These are phyloP conservation scores for Leccinum olivaceoglutinosum DNA, from an alignment of 1,284 basidiomycete species.

Conservation along the genomic window DNA sequence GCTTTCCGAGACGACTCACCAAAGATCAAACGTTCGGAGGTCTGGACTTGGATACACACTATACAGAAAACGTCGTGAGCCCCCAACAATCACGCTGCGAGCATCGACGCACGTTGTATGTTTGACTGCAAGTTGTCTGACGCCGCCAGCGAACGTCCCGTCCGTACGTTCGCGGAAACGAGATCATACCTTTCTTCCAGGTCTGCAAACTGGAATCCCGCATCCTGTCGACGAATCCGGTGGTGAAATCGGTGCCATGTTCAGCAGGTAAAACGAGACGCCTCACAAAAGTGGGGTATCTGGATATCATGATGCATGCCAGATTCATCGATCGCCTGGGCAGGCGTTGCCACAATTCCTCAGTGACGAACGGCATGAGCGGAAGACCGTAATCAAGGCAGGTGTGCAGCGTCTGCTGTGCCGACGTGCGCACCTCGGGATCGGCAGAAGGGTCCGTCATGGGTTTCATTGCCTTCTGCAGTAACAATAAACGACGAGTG, in stretches of 20 bases:
- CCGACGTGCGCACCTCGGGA: constrained; percentile 62
- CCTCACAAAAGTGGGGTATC: constrained; percentile 76
- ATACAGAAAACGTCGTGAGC: too few relatives aligned
- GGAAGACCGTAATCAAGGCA: constrained; percentile 90
- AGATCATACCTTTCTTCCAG: constrained; percentile 76
- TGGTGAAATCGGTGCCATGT: not conserved
- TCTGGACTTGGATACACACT: too few relatives aligned
- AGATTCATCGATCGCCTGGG: constrained; percentile 80
- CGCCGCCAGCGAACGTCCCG: constrained; percentile 82
- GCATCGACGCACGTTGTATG: constrained; percentile 61
- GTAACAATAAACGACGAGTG: constrained; percentile 7
- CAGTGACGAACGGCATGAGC: constrained; percentile 99
- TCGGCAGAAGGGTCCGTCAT: constrained; percentile 82
- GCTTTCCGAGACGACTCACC: too few relatives aligned
- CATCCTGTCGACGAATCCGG: constrained; percentile 40
- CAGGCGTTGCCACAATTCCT: constrained; percentile 97
- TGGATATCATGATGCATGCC: constrained; percentile 85
- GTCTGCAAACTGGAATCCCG: constrained; percentile 54
- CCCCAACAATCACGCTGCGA: not conserved
- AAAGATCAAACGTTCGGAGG: too few relatives aligned
- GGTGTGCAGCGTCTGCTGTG: constrained; percentile 95
- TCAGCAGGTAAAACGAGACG: constrained; percentile 11
- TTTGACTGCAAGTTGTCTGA: constrained; percentile 90
- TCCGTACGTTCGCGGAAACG: constrained; percentile 76
- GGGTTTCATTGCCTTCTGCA: constrained; percentile 94